Conservation (phyloP, 2,329 filamentous ascomycete genomes). For the Sphaceloma murrayae region DNA sequence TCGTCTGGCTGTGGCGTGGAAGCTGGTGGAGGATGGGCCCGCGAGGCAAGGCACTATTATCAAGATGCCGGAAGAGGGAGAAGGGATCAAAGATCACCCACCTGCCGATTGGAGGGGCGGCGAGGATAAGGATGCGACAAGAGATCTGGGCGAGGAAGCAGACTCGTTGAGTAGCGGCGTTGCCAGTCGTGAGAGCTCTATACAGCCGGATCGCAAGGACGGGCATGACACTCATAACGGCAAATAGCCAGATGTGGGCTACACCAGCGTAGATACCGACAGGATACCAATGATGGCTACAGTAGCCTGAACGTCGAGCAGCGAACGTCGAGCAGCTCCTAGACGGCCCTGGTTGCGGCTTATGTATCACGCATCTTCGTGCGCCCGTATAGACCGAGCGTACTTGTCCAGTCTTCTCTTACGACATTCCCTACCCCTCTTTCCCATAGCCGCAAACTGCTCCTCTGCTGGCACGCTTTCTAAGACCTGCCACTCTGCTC, state of each 20-base stretch:
- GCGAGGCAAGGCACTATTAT: constrained; percentile 38
- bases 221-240: no score
- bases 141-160: constrained; percentile 58
- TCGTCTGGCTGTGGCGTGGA: constrained; percentile 77
- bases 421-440: neutral
- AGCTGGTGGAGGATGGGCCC: constrained; percentile 31
- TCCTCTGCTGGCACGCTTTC: neutral
- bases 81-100: constrained; percentile 58
- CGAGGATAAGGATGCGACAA: constrained; percentile 39
- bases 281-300: no score
- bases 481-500: constrained; percentile 41
- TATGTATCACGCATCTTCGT: neutral
- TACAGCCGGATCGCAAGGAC: no score
- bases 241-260: no score
- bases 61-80: constrained; percentile 54
- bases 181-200: constrained; percentile 57
- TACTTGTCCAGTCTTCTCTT: constrained; percentile 18
- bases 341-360: no score
- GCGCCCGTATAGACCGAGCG: neutral
- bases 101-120: constrained; percentile 67
- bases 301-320: no score
- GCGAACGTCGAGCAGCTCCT: no score
- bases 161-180: constrained; percentile 56
- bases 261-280: no score
- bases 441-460: constrained; percentile 1